Percentiles rank a stretch among this genome's conserved stretches.
Evolutionary conservation across 2,329 filamentous ascomycete genomes (phyloP).

Genomic region (Grosmannia serpens): DNA sequence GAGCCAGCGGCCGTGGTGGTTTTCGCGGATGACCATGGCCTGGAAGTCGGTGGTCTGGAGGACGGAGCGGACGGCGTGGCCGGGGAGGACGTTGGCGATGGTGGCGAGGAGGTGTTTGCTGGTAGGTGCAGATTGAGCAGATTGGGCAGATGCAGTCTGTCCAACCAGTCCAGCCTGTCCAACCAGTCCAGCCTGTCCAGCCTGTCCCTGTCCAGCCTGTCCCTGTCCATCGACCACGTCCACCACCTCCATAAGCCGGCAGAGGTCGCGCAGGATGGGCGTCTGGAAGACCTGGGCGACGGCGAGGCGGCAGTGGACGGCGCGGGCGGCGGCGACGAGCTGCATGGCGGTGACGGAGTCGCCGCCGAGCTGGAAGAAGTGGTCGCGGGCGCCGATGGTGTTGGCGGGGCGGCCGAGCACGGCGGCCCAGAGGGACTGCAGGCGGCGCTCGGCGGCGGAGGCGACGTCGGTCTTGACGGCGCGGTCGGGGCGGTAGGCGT

Average conservation of each 20-base stretch:
- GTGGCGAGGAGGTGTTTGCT: no score
- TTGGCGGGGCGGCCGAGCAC: constrained; percentile 28
- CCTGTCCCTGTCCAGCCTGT: no score
- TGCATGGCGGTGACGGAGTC: constrained; percentile 32
- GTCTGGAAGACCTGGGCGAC: constrained; percentile 31
- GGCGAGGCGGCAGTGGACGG: constrained; percentile 27
- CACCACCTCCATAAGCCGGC: no score
- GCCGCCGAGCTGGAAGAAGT: constrained; percentile 35
- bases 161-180: no score
- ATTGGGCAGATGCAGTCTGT: no score
- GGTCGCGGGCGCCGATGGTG: constrained; percentile 29
- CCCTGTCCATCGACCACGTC: no score
- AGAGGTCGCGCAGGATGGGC: constrained; percentile 30
- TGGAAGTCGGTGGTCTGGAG: not conserved
- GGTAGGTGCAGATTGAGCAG: no score
- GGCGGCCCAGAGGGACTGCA: constrained; percentile 36
- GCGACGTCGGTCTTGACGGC: constrained; percentile 24
- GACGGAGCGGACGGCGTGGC: not conserved
- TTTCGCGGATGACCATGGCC: not conserved
- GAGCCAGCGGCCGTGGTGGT: not conserved
- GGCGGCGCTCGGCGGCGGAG: constrained; percentile 33
- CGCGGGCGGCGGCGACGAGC: constrained; percentile 32
- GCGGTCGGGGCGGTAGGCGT: constrained; percentile 26
- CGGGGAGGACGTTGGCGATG: not conserved
- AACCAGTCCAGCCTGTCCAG: not conserved